phyloP scores from a whole-genome alignment of 148 eudicot species.

The Vaccinium myrtillus region DNA sequence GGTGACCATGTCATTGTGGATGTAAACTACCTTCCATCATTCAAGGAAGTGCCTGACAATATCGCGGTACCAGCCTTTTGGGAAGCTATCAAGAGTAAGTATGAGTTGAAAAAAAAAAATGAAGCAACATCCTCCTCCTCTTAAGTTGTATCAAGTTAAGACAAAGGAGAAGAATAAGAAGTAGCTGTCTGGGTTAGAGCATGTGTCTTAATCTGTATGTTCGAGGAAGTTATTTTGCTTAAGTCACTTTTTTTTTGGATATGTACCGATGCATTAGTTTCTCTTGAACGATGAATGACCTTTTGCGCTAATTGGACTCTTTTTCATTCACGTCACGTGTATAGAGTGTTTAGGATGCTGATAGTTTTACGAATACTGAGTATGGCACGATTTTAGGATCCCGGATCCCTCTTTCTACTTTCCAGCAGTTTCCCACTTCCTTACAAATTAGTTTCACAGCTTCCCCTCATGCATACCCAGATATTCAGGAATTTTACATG shows the following conservation, averaged over 20 bases:
- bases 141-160: not conserved
- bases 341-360: not conserved
- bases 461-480: not conserved
- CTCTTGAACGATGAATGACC: not conserved
- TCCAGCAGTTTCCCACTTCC: not conserved
- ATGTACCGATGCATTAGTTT: not conserved
- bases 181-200: not conserved
- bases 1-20: slow-evolving; percentile 93
- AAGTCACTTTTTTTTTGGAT: not conserved
- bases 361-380: not conserved
- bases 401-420: not conserved
- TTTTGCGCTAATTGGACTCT: not conserved
- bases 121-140: not conserved
- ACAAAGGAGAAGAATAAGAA: not conserved
- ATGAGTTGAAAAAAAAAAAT: slow-evolving; percentile 24
- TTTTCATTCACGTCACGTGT: not conserved
- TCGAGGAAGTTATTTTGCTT: not conserved
- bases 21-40: slow-evolving; percentile 91
- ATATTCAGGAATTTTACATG: too few relatives aligned
- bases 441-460: not conserved
- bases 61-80: slow-evolving; percentile 88
- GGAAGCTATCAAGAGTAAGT: slow-evolving; percentile 72
- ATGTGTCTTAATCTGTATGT: not conserved
- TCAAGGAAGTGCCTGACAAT: slow-evolving; percentile 84
- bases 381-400: not conserved